These are phyloP conservation scores for Eimeria necatrix DNA, from an alignment of 169 alveolate genomes.

Conservation along the genomic window DNA sequence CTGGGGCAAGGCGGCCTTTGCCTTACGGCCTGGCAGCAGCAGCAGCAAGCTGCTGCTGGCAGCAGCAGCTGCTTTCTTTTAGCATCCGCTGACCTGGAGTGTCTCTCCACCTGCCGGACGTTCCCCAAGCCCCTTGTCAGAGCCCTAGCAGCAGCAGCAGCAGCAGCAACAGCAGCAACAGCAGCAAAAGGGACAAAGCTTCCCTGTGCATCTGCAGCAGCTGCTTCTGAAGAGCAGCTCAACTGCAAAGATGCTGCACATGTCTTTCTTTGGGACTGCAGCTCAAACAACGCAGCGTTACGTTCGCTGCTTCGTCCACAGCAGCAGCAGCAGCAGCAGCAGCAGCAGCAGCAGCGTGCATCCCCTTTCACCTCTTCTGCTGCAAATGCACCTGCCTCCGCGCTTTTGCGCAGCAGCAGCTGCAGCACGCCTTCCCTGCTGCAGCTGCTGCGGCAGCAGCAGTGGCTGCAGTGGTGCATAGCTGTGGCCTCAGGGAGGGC, in stretches of 20 bases:
- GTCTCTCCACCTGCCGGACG: background rate
- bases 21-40: conserved; percentile 64
- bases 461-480: conserved; percentile 69
- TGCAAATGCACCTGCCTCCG: background rate
- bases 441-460: conserved; percentile 69
- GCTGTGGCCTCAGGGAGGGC: conserved; percentile 68
- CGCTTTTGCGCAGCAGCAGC: background rate
- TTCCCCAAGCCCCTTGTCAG: conserved; percentile 14
- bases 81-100: conserved; percentile 12
- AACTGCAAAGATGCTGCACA: background rate
- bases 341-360: conserved; percentile 30
- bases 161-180: background rate
- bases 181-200: background rate
- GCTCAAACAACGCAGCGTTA: background rate
- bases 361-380: background rate
- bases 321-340: conserved; percentile 21
- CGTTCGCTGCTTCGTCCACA: conserved; percentile 1
- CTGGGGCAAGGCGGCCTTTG: conserved; percentile 34
- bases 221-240: background rate
- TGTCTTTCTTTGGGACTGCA: conserved; percentile 58
- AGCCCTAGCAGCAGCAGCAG: conserved; percentile 68
- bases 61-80: conserved; percentile 58
- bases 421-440: conserved; percentile 9
- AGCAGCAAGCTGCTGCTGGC: conserved; percentile 68
- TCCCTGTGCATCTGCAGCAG: background rate